Evolutionary conservation across 2,329 filamentous ascomycete genomes (phyloP), one percentile per base, ranked within the genome.

Genomic region (Botrytis elliptica): DNA sequence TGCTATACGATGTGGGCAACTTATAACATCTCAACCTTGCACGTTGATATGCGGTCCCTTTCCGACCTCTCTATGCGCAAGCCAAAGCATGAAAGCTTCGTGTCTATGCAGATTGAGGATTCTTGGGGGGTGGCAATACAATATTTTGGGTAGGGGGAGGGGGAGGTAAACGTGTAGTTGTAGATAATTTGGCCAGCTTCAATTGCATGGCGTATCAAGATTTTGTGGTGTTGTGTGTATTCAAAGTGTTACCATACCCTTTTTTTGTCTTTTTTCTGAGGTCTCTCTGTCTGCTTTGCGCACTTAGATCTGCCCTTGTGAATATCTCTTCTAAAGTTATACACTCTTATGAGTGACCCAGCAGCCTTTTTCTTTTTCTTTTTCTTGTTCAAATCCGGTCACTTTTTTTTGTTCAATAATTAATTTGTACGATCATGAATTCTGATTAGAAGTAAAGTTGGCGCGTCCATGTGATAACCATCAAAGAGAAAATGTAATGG

Each of bases 191-290:
- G 22, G 63, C 60, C 68, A 62, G 72, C 75, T 64, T 74, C 72
- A 76, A 67, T 55, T 59, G 74, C 76, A 75, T 70, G 63, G 71
- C 65, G 36, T 68, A 73, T 73, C 66, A 77, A 70, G 63, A 74
- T 73, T 57, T 57, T 1, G 52, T 42, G 67, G 73, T 72, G 66
- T 44, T 68, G 52, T 46, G 76, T 77, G 76, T 75, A 75, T 75
- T 80, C 77, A 78, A 81, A 77, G 78, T 80, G 79, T 80, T 75
- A 81, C 80, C 79, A 75, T 81, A 81, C 80, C 79, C 79, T 79
- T 80, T 75, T 44, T 42, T 42, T 42, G 40, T 16, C 14, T 42
- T 16, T 5, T 72, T 59, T 71, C 59, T 75, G 42, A 40, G 44
- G 10, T 40, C 52, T 40, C 52, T 49, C 22, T n/a, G 63, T 49